Evolutionary conservation across 2,329 filamentous ascomycete genomes (phyloP).

Genomic region (Alternaria atra): DNA sequence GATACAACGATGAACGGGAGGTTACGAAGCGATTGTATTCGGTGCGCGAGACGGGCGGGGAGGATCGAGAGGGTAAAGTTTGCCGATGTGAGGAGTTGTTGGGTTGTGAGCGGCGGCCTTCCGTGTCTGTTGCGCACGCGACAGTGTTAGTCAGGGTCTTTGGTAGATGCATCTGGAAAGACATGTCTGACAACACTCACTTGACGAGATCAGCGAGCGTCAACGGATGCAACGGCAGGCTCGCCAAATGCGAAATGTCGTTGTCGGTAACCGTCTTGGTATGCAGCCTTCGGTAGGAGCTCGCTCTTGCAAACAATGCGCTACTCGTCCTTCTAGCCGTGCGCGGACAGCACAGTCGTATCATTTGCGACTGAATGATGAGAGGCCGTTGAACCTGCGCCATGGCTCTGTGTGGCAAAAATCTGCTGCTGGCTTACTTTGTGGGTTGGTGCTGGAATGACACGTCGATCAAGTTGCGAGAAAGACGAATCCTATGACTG

Average conservation of each 20-base stretch:
- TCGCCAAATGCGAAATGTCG: slow-evolving; percentile 80
- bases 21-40: slow-evolving; percentile 91
- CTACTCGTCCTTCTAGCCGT: slow-evolving; percentile 24
- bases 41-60: slow-evolving; percentile 89
- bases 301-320: slow-evolving; percentile 27
- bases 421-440: background rate
- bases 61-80: slow-evolving; percentile 95
- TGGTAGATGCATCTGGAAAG: background rate
- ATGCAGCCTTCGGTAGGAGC: slow-evolving; percentile 36
- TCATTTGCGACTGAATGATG: slow-evolving; percentile 49
- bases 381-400: slow-evolving; percentile 46
- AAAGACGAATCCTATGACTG: background rate
- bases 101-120: slow-evolving; percentile 81
- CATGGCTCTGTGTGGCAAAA: slow-evolving; percentile 24
- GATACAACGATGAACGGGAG: slow-evolving; percentile 97
- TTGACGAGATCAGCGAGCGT: slow-evolving; percentile 89
- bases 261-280: slow-evolving; percentile 67
- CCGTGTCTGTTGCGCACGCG: slow-evolving; percentile 65
- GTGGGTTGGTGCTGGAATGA: background rate
- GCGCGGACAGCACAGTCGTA: slow-evolving; percentile 46
- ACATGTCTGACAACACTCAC: slow-evolving; percentile 57
- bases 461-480: background rate
- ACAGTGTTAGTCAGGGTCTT: slow-evolving; percentile 18
- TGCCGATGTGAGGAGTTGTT: slow-evolving; percentile 85
- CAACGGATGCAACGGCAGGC: slow-evolving; percentile 79